These are phyloP conservation scores for Drosera spatulata DNA, from an alignment of 179 eudicot genomes.

Conservation along the genomic window DNA sequence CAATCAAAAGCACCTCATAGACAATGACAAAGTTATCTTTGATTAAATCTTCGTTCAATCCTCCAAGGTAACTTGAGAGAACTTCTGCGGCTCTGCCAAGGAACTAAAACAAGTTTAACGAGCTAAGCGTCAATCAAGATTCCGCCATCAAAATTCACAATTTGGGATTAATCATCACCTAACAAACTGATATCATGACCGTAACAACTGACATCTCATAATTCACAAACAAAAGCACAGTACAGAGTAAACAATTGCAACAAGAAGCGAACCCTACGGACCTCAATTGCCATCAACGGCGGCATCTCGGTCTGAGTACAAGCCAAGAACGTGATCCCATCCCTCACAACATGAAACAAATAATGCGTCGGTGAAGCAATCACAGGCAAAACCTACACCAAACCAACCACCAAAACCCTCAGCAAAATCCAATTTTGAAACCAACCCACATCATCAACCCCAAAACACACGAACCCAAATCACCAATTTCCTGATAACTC, in stretches of 20 bases:
- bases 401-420: not conserved
- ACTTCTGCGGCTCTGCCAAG: slow-evolving; percentile 97
- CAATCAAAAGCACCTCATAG: slow-evolving; percentile 70
- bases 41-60: slow-evolving; percentile 83
- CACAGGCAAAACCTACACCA: slow-evolving; percentile 57
- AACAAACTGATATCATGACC: no score
- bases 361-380: slow-evolving; percentile 97
- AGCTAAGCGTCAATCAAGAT: not conserved
- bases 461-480: not conserved
- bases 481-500: not conserved
- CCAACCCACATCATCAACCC: no score
- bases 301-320: slow-evolving; percentile 99
- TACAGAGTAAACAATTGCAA: not conserved
- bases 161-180: no score
- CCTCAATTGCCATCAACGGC: slow-evolving; percentile 96
- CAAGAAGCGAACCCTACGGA: slow-evolving; percentile 15
- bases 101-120: slow-evolving; percentile 32
- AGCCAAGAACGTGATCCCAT: slow-evolving; percentile 85
- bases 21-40: slow-evolving; percentile 96
- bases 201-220: no score
- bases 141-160: no score
- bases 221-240: not conserved
- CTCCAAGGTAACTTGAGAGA: slow-evolving; percentile 84
- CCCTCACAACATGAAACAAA: slow-evolving; percentile 80
- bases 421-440: no score